These are phyloP conservation scores for Kwoniella sp. DNA, from an alignment of 768 basidiomycete species.

Conservation along the genomic window DNA sequence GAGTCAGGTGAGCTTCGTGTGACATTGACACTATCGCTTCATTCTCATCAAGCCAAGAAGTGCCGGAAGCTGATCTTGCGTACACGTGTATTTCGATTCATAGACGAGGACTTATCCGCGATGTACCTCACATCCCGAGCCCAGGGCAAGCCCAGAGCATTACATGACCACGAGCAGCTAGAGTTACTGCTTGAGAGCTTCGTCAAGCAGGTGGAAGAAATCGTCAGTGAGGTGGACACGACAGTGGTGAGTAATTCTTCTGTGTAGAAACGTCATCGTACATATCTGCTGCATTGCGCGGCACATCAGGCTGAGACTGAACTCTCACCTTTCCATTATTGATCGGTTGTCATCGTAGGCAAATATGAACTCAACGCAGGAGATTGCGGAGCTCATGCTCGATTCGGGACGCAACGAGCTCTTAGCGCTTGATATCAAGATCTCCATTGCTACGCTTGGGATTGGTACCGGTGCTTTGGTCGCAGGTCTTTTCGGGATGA, in stretches of 20 bases:
- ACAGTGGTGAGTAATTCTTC: constrained; percentile 65
- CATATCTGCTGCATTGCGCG: not conserved
- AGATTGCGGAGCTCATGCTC: constrained; percentile 93
- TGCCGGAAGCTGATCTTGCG: constrained; percentile 13
- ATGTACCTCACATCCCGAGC: constrained; percentile 94
- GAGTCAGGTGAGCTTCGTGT: constrained; percentile 79
- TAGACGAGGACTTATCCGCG: constrained; percentile 89
- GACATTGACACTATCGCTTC: too few species aligned
- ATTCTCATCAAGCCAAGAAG: too few species aligned
- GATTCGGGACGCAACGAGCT: constrained; percentile 94
- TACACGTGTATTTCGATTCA: too few species aligned
- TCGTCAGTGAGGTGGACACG: constrained; percentile 87
- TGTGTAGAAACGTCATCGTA: too few species aligned
- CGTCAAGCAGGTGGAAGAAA: constrained; percentile 94
- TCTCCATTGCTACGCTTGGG: constrained; percentile 93
- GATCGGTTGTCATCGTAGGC: constrained; percentile 59
- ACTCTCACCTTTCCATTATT: not conserved
- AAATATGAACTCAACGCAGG: constrained; percentile 96
- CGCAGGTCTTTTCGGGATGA: constrained; percentile 95
- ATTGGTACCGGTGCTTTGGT: constrained; percentile 86
- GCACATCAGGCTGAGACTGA: not conserved
- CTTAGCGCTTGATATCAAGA: constrained; percentile 87
- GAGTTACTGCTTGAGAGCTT: constrained; percentile 93
- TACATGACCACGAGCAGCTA: constrained; percentile 86
- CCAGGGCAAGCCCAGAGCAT: constrained; percentile 64